phyloP scores from a whole-genome alignment of 2,329 filamentous ascomycete genomes.

The Fusarium protoensiforme region DNA sequence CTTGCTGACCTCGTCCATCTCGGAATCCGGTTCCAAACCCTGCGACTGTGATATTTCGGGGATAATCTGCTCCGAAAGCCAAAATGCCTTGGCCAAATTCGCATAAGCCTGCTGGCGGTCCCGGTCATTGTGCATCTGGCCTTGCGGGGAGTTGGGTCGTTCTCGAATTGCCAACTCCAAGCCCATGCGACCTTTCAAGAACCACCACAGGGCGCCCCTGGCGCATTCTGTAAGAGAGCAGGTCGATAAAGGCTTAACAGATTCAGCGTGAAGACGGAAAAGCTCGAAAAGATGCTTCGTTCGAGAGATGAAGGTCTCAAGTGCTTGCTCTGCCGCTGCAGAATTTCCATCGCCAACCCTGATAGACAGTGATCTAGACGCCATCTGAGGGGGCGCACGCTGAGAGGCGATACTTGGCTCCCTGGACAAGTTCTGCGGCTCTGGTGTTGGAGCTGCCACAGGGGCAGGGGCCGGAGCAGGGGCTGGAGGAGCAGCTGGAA shows the following conservation, averaged over 20 bases:
- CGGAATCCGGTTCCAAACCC: slow-evolving; percentile 54
- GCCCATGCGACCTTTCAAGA: slow-evolving; percentile 80
- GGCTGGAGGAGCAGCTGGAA: slow-evolving; percentile 6
- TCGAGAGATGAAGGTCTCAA: slow-evolving; percentile 75
- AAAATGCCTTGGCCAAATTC: slow-evolving; percentile 86
- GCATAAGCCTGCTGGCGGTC: slow-evolving; percentile 81
- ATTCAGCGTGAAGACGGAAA: slow-evolving; percentile 82
- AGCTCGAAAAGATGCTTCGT: slow-evolving; percentile 80
- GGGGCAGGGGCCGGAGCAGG: slow-evolving; percentile 6
- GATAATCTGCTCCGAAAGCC: slow-evolving; percentile 73
- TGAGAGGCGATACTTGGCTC: slow-evolving; percentile 40
- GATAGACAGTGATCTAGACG: slow-evolving; percentile 49
- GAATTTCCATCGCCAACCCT: slow-evolving; percentile 54
- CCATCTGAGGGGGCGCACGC: slow-evolving; percentile 42
- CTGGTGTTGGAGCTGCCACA: slow-evolving; percentile 17
- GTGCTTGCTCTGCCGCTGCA: slow-evolving; percentile 71
- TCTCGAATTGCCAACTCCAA: slow-evolving; percentile 79
- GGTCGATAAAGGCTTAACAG: slow-evolving; percentile 72
- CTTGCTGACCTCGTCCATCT: slow-evolving; percentile 65
- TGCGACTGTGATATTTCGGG: slow-evolving; percentile 60
- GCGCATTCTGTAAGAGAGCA: slow-evolving; percentile 75
- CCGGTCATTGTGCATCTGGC: slow-evolving; percentile 64
- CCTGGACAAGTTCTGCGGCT: slow-evolving; percentile 36
- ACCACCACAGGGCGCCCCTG: slow-evolving; percentile 88
- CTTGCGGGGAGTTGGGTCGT: slow-evolving; percentile 62